Base-by-base conservation (phyloP, 2,329 filamentous ascomycete genomes). In the Botryotinia globosa region DNA sequence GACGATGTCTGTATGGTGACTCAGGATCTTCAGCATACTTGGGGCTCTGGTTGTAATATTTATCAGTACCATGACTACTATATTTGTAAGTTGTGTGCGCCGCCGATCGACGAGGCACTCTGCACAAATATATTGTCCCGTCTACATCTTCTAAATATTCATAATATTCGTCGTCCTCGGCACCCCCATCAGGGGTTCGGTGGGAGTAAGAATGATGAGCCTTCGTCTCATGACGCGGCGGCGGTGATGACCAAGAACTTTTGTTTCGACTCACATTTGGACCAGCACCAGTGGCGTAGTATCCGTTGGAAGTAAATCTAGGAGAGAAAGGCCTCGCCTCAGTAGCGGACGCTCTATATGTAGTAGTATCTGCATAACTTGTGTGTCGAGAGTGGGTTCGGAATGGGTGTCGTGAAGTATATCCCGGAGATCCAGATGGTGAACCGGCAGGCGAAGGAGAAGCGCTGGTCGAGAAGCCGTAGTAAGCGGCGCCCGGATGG, bases 221-320 rank as follows among this genome's bases (percentile, higher is more conserved):
- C 76, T 76, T 78, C 68, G 76, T 64, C 75, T 78, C 76, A 75
- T 75, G 72, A 73, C 77, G 78, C 71, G 78, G 76, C 73, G 75
- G 76, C 51, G 66, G 51, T 74, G 75, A 74, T 73, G 80, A 76
- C 77, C 78, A 79, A 76, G 78, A 79, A 79, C 76, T 78, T 78
- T 80, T 72, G 73, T 80, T 80, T 79, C 79, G 78, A 80, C 80
- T 80, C 79, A 81, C 80, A 80, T 81, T 80, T 76, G 80, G 79
- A 78, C 79, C 79, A 77, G 80, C 79, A 78, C 79, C 78, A 77
- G 80, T 81, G 73, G 80, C 78, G 75, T 81, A 81, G 72, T 80
- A 74, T 76, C 80, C 80, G 73, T 75, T 80, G 66, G 79, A 80
- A 73, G 78, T 80, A 75, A 80, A 81, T 75, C 80, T 78, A 63